Percentiles rank a stretch among this genome's conserved stretches.
Conservation (phyloP, 805 yeast genomes). For the Cyberlindnera suaveolens region DNA sequence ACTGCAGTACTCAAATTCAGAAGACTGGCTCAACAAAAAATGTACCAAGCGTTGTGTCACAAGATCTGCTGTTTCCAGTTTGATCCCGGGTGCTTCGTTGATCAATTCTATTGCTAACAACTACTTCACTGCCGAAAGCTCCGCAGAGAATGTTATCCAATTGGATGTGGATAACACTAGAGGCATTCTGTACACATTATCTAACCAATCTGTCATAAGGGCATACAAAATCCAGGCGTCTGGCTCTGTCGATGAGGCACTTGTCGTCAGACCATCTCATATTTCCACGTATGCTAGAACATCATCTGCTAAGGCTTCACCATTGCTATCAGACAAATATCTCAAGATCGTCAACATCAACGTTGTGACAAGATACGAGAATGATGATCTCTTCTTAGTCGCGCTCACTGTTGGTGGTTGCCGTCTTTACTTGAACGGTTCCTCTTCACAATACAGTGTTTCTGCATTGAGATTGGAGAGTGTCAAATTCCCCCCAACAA, state of each 20-base stretch:
- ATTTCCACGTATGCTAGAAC: slow-evolving; percentile 35
- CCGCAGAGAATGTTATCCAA: slow-evolving; percentile 56
- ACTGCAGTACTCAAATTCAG: slow-evolving; percentile 72
- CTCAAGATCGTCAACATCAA: slow-evolving; percentile 58
- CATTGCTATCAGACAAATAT: slow-evolving; percentile 48
- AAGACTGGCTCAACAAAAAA: slow-evolving; percentile 81
- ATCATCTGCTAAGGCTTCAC: slow-evolving; percentile 42
- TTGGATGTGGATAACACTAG: slow-evolving; percentile 73
- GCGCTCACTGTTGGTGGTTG: slow-evolving; percentile 84
- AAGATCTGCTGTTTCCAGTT: slow-evolving; percentile 48
- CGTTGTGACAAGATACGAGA: slow-evolving; percentile 57
- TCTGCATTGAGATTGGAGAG: slow-evolving; percentile 40
- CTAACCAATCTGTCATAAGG: slow-evolving; percentile 75
- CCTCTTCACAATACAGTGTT: slow-evolving; percentile 27
- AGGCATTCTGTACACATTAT: slow-evolving; percentile 70
- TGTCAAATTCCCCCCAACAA: slow-evolving; percentile 63
- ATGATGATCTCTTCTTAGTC: slow-evolving; percentile 62
- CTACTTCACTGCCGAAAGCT: slow-evolving; percentile 18
- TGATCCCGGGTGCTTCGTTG: slow-evolving; percentile 36
- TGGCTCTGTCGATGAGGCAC: slow-evolving; percentile 36
- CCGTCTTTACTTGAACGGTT: slow-evolving; percentile 53
- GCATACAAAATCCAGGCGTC: slow-evolving; percentile 55
- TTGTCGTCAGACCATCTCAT: slow-evolving; percentile 30
- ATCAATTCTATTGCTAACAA: slow-evolving; percentile 31
- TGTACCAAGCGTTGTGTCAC: slow-evolving; percentile 83